These are phyloP conservation scores for Epichloe aotearoae DNA, from an alignment of 2,329 filamentous ascomycete genomes.

Conservation along the genomic window DNA sequence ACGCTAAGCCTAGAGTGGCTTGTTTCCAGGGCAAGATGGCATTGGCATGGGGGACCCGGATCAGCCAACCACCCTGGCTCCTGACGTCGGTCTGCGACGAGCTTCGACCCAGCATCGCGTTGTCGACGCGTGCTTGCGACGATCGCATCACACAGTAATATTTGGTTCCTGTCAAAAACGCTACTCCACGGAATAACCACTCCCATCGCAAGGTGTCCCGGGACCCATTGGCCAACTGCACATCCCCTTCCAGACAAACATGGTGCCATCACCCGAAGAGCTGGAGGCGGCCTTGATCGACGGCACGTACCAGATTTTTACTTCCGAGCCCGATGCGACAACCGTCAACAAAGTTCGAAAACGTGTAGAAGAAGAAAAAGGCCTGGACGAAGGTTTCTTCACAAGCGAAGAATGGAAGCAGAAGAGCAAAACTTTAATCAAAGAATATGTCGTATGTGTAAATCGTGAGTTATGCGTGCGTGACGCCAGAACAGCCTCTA, in stretches of 20 bases:
- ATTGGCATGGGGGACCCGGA: neutral
- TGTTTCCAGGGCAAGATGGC: neutral
- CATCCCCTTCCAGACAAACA: neutral
- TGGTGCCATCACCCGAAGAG: constrained; percentile 23
- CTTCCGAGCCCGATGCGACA: constrained; percentile 29
- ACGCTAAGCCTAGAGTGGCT: neutral
- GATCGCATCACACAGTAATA: neutral
- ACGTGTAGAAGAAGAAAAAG: constrained; percentile 33
- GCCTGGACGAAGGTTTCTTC: constrained; percentile 39
- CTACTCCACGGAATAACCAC: neutral
- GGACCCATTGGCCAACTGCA: neutral
- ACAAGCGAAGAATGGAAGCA: constrained; percentile 38
- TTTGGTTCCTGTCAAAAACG: neutral
- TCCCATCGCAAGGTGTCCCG: no score
- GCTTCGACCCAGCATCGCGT: neutral
- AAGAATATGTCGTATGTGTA: constrained; percentile 36
- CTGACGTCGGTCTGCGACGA: neutral
- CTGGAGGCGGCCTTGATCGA: constrained; percentile 33
- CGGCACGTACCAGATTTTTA: constrained; percentile 33
- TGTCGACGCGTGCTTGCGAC: neutral
- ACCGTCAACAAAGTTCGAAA: constrained; percentile 46
- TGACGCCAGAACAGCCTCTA: neutral
- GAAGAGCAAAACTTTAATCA: constrained; percentile 45
- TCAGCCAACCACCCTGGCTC: neutral
- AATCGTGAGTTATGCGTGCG: neutral